These are phyloP conservation scores for Hypomontagnella monticulosa DNA, from an alignment of 495 filamentous ascomycete species.

Conservation along the genomic window DNA sequence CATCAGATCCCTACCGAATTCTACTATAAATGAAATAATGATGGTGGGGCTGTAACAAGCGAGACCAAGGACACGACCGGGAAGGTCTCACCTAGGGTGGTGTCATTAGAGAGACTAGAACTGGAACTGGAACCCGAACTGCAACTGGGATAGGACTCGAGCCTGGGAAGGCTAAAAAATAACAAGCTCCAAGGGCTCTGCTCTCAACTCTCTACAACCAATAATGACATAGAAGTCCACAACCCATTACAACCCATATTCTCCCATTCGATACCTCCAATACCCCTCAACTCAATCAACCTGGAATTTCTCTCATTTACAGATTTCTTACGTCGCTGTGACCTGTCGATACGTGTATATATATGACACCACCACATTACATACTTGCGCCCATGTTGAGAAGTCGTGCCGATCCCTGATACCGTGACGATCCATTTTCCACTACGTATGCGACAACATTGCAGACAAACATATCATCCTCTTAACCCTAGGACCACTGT, in stretches of 20 bases:
- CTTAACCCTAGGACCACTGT: conserved; percentile 5
- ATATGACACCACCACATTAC: conserved; percentile 22
- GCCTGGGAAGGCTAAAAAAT: conserved; percentile 16
- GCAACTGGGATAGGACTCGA: conserved; percentile 6
- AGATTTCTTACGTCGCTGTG: conserved; percentile 23
- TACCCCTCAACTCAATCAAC: conserved; percentile 22
- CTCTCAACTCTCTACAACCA: conserved; percentile 22
- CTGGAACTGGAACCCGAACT: neutral
- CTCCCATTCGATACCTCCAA: conserved; percentile 3
- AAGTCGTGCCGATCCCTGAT: conserved; percentile 31
- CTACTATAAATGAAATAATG: conserved; percentile 20
- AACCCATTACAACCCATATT: conserved; percentile 6
- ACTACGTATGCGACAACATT: conserved; percentile 30
- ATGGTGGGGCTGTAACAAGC: conserved; percentile 27
- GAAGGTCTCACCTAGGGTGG: conserved; percentile 20
- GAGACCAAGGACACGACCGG: conserved; percentile 21
- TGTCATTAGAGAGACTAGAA: conserved; percentile 23
- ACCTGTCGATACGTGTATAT: conserved; percentile 29
- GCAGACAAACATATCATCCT: conserved; percentile 20
- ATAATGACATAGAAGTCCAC: conserved; percentile 30
- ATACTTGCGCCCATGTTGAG: conserved; percentile 17
- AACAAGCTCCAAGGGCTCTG: no score
- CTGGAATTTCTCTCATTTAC: conserved; percentile 25
- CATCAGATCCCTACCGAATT: conserved; percentile 16
- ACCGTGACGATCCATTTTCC: conserved; percentile 39